Base-by-base conservation (phyloP, 495 filamentous ascomycete genomes). In the Aspergillus conjunctus region DNA sequence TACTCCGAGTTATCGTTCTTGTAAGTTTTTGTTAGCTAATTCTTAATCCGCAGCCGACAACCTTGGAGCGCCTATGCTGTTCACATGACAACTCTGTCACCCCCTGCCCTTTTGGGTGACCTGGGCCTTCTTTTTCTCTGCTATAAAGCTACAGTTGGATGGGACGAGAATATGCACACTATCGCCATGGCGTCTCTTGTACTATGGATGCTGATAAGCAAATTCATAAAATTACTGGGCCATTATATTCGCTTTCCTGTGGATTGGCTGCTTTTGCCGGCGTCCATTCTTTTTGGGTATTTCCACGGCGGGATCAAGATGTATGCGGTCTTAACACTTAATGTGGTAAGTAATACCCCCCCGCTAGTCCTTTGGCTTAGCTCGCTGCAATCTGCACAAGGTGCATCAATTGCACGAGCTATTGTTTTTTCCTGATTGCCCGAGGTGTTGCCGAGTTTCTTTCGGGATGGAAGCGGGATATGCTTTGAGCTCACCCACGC, bases 271-370 rank as follows among this genome's bases (percentile, higher is more conserved):
- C 84, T 85, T 61, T 69, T 93, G 33, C 89, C 90, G 4, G 77
- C 87, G n/a, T 90, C 87, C 2, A 84, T 93, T 45, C 54, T 91
- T 4, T 93, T 93, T 62, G 88, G 89, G 44, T 92, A 89, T 70
- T 83, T 91, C 66, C 88, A 92, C 70, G 88, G 88, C 31, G 69
- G 87, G 32, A 87, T 92, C 75, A 93, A 92, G 76, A 77, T 92
- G 55, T 90, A 89, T 61, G 88, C 90, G 4, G 77, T 87, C 48
- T 76, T 83, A 54, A 91, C 90, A 48, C 77, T 90, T 22, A 85
- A 87, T 71, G 81, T 86, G 77, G 88, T 90, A 79, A 77, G 85
- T 80, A 48, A 21, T 43, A 56, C 48, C 12, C 31, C 32, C 49
- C 26, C 14, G 49, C 22, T 31, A 22, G 30, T 26, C 48, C 31